Base-by-base conservation (phyloP, 345 rosid species). In the Physaria fendleri region DNA sequence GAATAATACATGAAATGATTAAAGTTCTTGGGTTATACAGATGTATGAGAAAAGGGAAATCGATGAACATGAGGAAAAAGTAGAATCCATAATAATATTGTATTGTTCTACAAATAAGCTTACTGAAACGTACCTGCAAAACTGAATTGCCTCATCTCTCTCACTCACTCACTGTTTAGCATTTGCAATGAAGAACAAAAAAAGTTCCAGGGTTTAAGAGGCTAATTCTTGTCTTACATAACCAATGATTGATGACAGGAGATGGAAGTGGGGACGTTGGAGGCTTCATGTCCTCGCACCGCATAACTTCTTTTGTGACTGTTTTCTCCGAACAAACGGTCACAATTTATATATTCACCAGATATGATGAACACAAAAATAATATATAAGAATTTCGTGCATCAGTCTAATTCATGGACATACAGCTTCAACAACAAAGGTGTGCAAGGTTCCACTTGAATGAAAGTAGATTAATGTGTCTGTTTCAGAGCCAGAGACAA, bases 261-360 rank as follows among this genome's bases (percentile, higher is more conserved):
- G 74, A 74, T n/a, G 86, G 82, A 12, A 64, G 71, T 12, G 88
- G 89, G 20, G 88, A 75, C 10, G 89, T 67, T 62, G 91, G 95
- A 72, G 95, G 91, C 80, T 82, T 87, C 69, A 84, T 28, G 71
- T 84, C 91, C 64, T 81, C 88, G 2, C 84, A 84, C 88, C 91
- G n/a, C n/a, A n/a, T n/a, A n/a, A n/a, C n/a, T n/a, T n/a, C n/a
- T n/a, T n/a, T n/a, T n/a, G n/a, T n/a, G n/a, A n/a, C n/a, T n/a
- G n/a, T n/a, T n/a, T n/a, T n/a, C n/a, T n/a, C n/a, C n/a, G n/a
- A n/a, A n/a, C n/a, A n/a, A n/a, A n/a, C n/a, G n/a, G n/a, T n/a
- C n/a, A n/a, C n/a, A n/a, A n/a, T n/a, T n/a, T n/a, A n/a, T n/a
- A n/a, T n/a, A n/a, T n/a, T n/a, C n/a, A n/a, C n/a, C n/a, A n/a